Evolutionary conservation across 108 stramenopile genomes (phyloP), one percentile per base, ranked within the genome.

Genomic region (Mayamaea pseudoterrestris): DNA sequence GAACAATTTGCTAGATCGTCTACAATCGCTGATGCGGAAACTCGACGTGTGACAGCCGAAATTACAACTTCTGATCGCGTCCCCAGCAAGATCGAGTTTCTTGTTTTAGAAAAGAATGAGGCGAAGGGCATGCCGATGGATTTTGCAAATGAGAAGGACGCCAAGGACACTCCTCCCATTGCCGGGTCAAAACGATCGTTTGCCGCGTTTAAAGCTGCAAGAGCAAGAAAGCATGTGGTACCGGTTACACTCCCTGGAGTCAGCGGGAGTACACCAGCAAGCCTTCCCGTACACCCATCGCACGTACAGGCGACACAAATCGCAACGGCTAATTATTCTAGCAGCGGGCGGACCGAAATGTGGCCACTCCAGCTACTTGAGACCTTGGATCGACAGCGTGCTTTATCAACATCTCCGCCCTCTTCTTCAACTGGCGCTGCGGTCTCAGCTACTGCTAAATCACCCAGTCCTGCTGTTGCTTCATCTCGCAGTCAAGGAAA

Each of bases 301-400:
- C 85, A 87, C 50, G 29, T 66, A 27, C 78, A 87, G 41, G 49
- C 85, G 12, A 64, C 82, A 2, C 73, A 87, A 43, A 32, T 51
- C 40, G 75, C 76, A 12, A 62, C 69, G 36, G 52, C 77, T 16
- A 54, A 74, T 0, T 57, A 62, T 12, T 63, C 53, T 41, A 50
- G 61, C 3, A 57, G 50, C 44, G 66, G 63, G 30, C 39, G 77
- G 31, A 58, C 73, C 18, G 79, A 81, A 48, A 78, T 81, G 77
- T 86, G 83, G 83, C 83, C 83, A 8, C 60, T 87, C 11, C 74
- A 81, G 44, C 53, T 87, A 52, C 60, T 87, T 12, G 80, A 80
- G 48, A 50, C 56, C 16, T 55, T 68, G 12, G 76, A 80, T 24
- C 77, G 74, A 49, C 72, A 83, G 45, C 57, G 57, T 30, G 44